phyloP scores from a whole-genome alignment of 2,329 filamentous ascomycete species.

The Remersonia thermophila region DNA sequence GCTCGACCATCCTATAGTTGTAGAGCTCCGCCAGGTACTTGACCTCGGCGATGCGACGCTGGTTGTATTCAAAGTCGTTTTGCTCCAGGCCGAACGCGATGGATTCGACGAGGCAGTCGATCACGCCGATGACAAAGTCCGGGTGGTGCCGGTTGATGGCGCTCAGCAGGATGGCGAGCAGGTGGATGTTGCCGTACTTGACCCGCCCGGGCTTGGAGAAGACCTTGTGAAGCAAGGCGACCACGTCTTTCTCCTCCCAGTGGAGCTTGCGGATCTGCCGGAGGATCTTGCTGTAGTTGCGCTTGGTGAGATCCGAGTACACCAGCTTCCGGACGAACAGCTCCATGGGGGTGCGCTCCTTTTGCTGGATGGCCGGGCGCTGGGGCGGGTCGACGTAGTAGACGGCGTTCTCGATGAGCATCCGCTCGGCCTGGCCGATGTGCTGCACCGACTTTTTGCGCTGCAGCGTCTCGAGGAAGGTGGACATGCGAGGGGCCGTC shows the following conservation, averaged over 20 bases:
- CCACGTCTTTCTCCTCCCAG: slow-evolving; percentile 81
- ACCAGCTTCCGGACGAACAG: slow-evolving; percentile 86
- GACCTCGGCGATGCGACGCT: slow-evolving; percentile 85
- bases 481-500: slow-evolving; percentile 83
- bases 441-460: slow-evolving; percentile 94
- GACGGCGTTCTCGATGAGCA: slow-evolving; percentile 95
- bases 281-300: slow-evolving; percentile 83
- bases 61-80: slow-evolving; percentile 96
- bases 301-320: slow-evolving; percentile 87
- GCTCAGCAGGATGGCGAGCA: slow-evolving; percentile 79
- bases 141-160: slow-evolving; percentile 87
- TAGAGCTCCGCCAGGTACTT: slow-evolving; percentile 96
- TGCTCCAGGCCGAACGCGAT: slow-evolving; percentile 80
- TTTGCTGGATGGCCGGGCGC: slow-evolving; percentile 87
- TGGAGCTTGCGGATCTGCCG: slow-evolving; percentile 92
- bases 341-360: slow-evolving; percentile 87
- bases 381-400: slow-evolving; percentile 97
- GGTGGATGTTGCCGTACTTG: slow-evolving; percentile 92
- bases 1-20: slow-evolving; percentile 94
- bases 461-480: slow-evolving; percentile 87
- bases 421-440: slow-evolving; percentile 87
- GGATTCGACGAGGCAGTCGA: slow-evolving; percentile 83
- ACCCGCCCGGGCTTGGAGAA: slow-evolving; percentile 96
- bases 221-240: slow-evolving; percentile 57
- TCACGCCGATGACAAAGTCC: slow-evolving; percentile 77